Evolutionary conservation across 2,329 filamentous ascomycete species (phyloP), one percentile per base, ranked within the genome.

Genomic region (Chalaropsis thielavioides): DNA sequence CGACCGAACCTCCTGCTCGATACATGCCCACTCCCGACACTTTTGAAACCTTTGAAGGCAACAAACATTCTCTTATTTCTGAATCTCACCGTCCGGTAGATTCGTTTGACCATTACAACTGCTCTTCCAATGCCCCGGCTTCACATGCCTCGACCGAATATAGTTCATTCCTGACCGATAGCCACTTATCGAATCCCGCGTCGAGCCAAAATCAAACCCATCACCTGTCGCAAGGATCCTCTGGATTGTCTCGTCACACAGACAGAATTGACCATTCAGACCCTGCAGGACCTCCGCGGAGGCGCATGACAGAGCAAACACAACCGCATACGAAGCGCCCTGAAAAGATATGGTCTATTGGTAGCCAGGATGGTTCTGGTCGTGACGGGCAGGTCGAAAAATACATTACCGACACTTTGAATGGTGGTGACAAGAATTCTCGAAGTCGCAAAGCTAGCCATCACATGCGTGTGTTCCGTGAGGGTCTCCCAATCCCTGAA

Each of bases 401-500:
- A 71, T 85, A 83, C n/a, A 81, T 86, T 62, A 78, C 81, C 5
- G 82, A 85, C 68, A 81, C 81, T 35, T 77, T 86, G 71, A 79
- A 81, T 19, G 83, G 83, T 1, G 75, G 81, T n/a, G 83, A 86
- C 69, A 82, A 78, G 51, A 81, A 78, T 69, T 81, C 81, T 58
- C 81, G 84, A 63, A 89, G 84, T 70, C 81, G 84, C 69, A 87
- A 87, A 73, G 81, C 84, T 46, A 87, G 83, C 70, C 84, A 87
- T 72, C 85, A 83, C 68, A 75, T 87, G 66, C 79, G 84, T 1
- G 84, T 87, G 70, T 87, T 87, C 76, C 84, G 83, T 68, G 83
- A 87, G 72, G 84, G 83, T 41, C 74, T 86, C n/a, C 71, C 73
- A 2, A 81, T 84, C 63, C 82, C 86, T 56, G 81, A 81, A 70